Evolutionary conservation across 805 yeast species (phyloP), one percentile per base, ranked within the genome.

Genomic region (Candida schatavii): DNA sequence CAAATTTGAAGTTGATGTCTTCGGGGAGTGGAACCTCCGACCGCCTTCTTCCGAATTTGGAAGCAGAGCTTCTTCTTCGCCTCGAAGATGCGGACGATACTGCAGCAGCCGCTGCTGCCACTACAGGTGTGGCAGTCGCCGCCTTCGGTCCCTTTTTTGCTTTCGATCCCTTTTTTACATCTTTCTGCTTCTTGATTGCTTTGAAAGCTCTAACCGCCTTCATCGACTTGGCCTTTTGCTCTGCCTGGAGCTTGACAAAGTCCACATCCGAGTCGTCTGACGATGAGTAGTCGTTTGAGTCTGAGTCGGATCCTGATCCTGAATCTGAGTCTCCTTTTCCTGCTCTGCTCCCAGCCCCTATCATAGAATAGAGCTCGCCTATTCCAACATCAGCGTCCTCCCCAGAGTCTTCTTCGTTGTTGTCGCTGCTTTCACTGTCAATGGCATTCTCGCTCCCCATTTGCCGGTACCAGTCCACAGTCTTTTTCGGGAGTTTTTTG

Each of bases 191-290:
- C 26, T 47, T 46, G 31, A 59, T 41, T 3, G 58, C 59, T 39
- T 59, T 59, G 47, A 51, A 46, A 22, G 61, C 61, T 37, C 57
- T 51, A 3, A 66, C 74, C 1, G 78, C 77, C 46, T 75, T 74
- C 70, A 77, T 64, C 1, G 80, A 71, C 45, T 65, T 72, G 29
- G 78, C 78, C 61, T 83, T 79, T 46, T 80, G 70, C 56, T 83
- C 84, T 7, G 83, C 85, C 27, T 86, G 85, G 46, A 85, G 62
- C 56, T 77, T 78, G 13, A 85, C 86, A 57, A 82, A 83, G 61
- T 85, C 91, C 2, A 84, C 80, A 49, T 79, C 81, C 28, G 80
- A 81, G 49, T 81, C 88, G 50, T 78, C 83, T 0, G 83, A 78
- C 9, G 81, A 75, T 9, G 75, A 66, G 17, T 70, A 43, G 9